Percentiles rank a stretch among this genome's conserved stretches.
These are phyloP conservation scores for Pseudocercospora eumusae DNA, from an alignment of 2,329 filamentous ascomycete genomes.

Conservation along the genomic window DNA sequence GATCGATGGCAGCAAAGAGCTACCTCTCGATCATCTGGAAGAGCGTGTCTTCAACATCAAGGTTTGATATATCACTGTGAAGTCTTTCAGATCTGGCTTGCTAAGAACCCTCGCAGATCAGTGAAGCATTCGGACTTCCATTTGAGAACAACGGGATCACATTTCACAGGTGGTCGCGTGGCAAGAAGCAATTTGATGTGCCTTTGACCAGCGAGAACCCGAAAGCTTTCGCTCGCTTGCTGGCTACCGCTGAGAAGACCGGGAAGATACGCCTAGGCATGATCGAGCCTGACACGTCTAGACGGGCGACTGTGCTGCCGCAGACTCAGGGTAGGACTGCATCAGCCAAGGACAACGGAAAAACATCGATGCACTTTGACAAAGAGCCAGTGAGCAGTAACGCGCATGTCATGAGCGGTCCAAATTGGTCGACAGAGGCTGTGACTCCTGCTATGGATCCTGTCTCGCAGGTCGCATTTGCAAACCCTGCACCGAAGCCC, in stretches of 20 bases:
- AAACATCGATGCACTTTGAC: not conserved
- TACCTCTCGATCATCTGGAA: not conserved
- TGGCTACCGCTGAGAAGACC: not conserved
- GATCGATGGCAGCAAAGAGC: not conserved
- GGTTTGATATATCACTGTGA: not conserved
- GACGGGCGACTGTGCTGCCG: not conserved
- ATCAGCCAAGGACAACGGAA: not conserved
- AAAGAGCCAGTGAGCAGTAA: not conserved
- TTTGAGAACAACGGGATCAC: not conserved
- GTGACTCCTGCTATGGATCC: not conserved
- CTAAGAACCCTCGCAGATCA: not conserved
- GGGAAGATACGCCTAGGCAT: not conserved
- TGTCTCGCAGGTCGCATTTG: not conserved
- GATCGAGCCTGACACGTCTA: not conserved
- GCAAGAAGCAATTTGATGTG: not conserved
- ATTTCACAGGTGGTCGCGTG: not conserved
- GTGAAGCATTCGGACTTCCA: not conserved
- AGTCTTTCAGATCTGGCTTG: not conserved
- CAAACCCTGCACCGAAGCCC: not conserved
- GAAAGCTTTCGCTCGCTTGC: not conserved
- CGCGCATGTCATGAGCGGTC: not conserved
- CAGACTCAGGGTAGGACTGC: too few relatives aligned
- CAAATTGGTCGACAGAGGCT: not conserved
- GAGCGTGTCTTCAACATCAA: not conserved
- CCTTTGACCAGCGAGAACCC: not conserved